phyloP scores from a whole-genome alignment of 352 stramenopile species.

The Hyaloperonospora brassicae region DNA sequence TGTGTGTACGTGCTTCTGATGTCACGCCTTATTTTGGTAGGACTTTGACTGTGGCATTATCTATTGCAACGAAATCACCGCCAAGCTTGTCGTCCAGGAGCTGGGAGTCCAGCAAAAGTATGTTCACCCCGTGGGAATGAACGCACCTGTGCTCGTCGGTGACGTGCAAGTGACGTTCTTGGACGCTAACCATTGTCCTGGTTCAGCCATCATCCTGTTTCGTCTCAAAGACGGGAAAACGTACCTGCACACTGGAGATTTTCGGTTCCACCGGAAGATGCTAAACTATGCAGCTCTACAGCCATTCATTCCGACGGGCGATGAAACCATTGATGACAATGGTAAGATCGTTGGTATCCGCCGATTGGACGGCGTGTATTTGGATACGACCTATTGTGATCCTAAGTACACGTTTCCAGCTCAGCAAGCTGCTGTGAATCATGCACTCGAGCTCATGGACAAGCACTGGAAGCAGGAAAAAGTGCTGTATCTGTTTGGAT shows the following conservation, averaged over 20 bases:
- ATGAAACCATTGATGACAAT: conserved; percentile 21
- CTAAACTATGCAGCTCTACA: conserved; percentile 48
- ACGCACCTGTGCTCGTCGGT: conserved; percentile 72
- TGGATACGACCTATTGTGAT: conserved; percentile 97
- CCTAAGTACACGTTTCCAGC: conserved; percentile 91
- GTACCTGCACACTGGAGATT: conserved; percentile 90
- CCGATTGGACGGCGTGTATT: conserved; percentile 81
- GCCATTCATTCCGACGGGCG: conserved; percentile 29
- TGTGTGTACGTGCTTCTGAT: conserved; percentile 4
- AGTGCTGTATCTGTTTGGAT: conserved; percentile 91
- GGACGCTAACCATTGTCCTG: conserved; percentile 96
- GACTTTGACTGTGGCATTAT: conserved; percentile 90
- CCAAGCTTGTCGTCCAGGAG: conserved; percentile 86
- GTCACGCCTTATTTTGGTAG: conserved; percentile 12
- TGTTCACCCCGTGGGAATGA: conserved; percentile 88
- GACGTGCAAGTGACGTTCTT: conserved; percentile 91
- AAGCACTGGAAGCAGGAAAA: conserved; percentile 45
- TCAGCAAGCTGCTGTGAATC: conserved; percentile 65
- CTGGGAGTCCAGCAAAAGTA: conserved; percentile 88
- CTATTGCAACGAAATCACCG: conserved; percentile 92
- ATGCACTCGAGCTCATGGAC: conserved; percentile 56
- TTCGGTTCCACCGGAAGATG: conserved; percentile 74
- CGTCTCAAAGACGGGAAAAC: conserved; percentile 64
- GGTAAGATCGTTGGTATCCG: conserved; percentile 23
- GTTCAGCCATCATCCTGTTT: conserved; percentile 94